Evolutionary conservation across 345 rosid species (phyloP).

Genomic region (Brassica cretica): DNA sequence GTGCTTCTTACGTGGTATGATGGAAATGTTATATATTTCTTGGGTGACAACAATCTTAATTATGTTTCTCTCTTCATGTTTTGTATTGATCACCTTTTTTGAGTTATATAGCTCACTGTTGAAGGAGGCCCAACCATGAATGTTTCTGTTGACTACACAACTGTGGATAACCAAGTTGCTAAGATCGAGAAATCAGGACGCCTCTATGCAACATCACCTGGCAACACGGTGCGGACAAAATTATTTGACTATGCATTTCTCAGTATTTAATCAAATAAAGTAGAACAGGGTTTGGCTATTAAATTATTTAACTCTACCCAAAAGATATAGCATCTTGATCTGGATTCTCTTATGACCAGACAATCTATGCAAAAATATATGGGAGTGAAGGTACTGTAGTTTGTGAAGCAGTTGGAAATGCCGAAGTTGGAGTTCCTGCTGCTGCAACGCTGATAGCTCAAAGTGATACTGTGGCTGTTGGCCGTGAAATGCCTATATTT

Average conservation of each 20-base stretch:
- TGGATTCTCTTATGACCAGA: constrained; percentile 48
- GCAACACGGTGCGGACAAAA: constrained; percentile 69
- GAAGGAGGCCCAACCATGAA: constrained; percentile 91
- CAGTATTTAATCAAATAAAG: constrained; percentile 7
- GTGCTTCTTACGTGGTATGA: constrained; percentile 82
- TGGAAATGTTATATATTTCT: not conserved
- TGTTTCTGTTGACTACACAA: constrained; percentile 58
- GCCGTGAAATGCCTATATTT: constrained; percentile 69
- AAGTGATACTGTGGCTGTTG: constrained; percentile 77
- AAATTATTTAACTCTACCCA: not conserved
- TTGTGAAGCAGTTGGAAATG: constrained; percentile 64
- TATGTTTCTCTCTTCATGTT: constrained; percentile 14
- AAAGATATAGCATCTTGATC: constrained; percentile 15
- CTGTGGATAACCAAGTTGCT: constrained; percentile 57
- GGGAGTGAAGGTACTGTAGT: constrained; percentile 57
- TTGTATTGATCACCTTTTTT: constrained; percentile 7
- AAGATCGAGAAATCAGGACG: constrained; percentile 63
- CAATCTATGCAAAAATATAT: constrained; percentile 62
- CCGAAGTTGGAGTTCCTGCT: constrained; percentile 75
- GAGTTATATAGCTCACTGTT: constrained; percentile 55
- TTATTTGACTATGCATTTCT: not conserved
- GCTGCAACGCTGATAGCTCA: constrained; percentile 62
- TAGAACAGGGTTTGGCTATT: constrained; percentile 10
- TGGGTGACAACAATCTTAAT: constrained; percentile 1
- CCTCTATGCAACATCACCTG: constrained; percentile 71